Evolutionary conservation across 2,329 filamentous ascomycete species (phyloP).

Genomic region (Fusarium buharicum): DNA sequence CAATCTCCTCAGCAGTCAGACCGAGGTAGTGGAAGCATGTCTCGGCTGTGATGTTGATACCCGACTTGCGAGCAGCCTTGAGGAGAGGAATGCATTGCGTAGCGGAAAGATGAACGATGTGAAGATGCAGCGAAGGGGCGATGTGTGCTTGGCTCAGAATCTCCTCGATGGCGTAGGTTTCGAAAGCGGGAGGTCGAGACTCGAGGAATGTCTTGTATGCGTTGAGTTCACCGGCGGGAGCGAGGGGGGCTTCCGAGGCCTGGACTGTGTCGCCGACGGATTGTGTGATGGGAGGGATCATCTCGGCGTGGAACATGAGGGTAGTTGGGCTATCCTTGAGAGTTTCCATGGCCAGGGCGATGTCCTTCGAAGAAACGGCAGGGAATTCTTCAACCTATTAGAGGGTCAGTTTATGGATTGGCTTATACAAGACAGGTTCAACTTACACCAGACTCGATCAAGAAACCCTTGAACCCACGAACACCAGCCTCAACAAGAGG

Average conservation of each 20-base stretch:
- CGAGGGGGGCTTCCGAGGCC: conserved; percentile 73
- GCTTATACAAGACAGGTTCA: not conserved
- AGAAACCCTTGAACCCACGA: conserved; percentile 94
- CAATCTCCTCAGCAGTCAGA: conserved; percentile 82
- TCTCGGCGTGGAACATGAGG: conserved; percentile 99
- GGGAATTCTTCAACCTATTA: conserved; percentile 92
- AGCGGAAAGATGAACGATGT: conserved; percentile 95
- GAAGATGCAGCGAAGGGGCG: conserved; percentile 84
- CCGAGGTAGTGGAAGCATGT: conserved; percentile 96
- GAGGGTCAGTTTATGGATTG: conserved; percentile 23
- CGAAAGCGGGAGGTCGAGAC: conserved; percentile 87
- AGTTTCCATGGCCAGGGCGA: conserved; percentile 80
- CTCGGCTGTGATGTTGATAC: conserved; percentile 90
- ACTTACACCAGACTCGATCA: conserved; percentile 94
- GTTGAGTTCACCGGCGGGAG: conserved; percentile 76
- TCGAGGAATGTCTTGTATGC: conserved; percentile 91
- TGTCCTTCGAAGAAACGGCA: conserved; percentile 82
- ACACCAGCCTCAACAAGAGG: conserved; percentile 86
- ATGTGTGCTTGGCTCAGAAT: conserved; percentile 84
- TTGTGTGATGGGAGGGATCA: conserved; percentile 87
- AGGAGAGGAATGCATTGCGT: conserved; percentile 86
- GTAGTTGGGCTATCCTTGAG: conserved; percentile 86
- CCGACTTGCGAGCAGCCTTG: conserved; percentile 74
- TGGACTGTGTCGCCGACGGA: conserved; percentile 84
- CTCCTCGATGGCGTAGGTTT: conserved; percentile 89